A percentile compares a stretch with the other conserved stretches of the same genome.
These are phyloP conservation scores for Perkinsus olseni DNA, from an alignment of 169 alveolate genomes.

Conservation along the genomic window DNA sequence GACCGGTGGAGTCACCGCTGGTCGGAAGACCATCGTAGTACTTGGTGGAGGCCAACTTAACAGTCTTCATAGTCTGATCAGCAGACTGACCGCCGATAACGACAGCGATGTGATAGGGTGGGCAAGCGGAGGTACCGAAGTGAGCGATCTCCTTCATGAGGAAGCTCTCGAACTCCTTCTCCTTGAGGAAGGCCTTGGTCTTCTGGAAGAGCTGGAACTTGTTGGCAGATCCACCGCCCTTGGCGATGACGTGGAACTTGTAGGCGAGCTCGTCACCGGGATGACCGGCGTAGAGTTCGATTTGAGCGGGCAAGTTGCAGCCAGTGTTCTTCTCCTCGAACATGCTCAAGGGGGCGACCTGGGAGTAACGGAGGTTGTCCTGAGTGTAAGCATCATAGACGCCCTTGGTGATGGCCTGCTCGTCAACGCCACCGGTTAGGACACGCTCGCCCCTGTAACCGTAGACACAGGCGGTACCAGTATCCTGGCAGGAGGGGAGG, in stretches of 20 bases:
- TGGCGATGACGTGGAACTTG: conserved; percentile 64
- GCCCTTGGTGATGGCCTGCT: conserved; percentile 59
- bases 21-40: conserved; percentile 61
- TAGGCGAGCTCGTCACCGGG: conserved; percentile 22
- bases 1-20: conserved; percentile 55
- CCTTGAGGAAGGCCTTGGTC: conserved; percentile 62
- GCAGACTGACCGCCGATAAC: conserved; percentile 79
- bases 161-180: conserved; percentile 43
- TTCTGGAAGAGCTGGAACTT: conserved; percentile 70
- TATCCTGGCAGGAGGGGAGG: conserved; percentile 79
- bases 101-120: conserved; percentile 78
- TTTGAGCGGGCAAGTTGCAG: conserved; percentile 73
- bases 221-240: conserved; percentile 82
- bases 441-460: conserved; percentile 43
- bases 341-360: conserved; percentile 70
- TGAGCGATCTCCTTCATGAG: conserved; percentile 55
- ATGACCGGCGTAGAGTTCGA: conserved; percentile 52
- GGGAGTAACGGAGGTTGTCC: conserved; percentile 62
- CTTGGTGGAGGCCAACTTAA: conserved; percentile 67
- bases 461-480: conserved; percentile 71
- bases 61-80: conserved; percentile 72
- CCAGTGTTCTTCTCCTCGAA: conserved; percentile 71
- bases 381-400: conserved; percentile 65
- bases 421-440: conserved; percentile 37
- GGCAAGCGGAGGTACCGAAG: conserved; percentile 80